Base-by-base conservation (phyloP, 441 rosid species). In the Biscutella auriculata region DNA sequence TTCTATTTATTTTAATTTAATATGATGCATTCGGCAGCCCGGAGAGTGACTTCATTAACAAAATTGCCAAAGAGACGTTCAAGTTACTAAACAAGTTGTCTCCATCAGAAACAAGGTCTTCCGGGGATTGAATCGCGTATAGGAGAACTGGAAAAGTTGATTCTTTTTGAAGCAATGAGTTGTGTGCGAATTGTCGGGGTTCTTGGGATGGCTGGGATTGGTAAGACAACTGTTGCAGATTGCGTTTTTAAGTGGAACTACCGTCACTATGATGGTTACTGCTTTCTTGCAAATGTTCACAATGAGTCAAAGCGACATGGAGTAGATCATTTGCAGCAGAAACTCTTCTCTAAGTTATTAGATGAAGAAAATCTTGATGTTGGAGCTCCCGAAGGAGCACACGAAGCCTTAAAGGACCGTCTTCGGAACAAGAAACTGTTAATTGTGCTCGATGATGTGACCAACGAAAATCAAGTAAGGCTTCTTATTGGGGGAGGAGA, bases 181-280 rank as follows among this genome's bases (percentile, higher is more conserved):
- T 32, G 53, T 13, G 61, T 72, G 23, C 42, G 63, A 11, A 40
- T 64, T 8, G 16, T 74, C 0, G 82, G 77, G 2, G 67, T 77
- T 50, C 75, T 72, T 57, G 77, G 73, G 11, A 72, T 76, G 63
- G 78, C 74, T 28, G 75, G 80, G 6, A 58, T 72, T 33, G 75
- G 70, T 13, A 65, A 65, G 51, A 60, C 19, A 0, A 60, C 62
- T 8, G 50, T 67, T 45, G 66, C 73, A 8, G 55, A 43, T 1
- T 53, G 52, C 13, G 32, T 63, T 1, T 63, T 57, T 12, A 43
- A 51, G 32, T 50, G 30, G 12, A 50, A 49, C 49, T 50, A 60
- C 13, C 4, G 21, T 12, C 33, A 13, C 14, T 63, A 63, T 37
- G 69, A 69, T 35, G 65, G 69, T 14, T 32, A 48, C 52, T 56